Evolutionary conservation across 208 protist species (phyloP), one percentile per base, ranked within the genome.

Genomic region (Leishmania tropica): DNA sequence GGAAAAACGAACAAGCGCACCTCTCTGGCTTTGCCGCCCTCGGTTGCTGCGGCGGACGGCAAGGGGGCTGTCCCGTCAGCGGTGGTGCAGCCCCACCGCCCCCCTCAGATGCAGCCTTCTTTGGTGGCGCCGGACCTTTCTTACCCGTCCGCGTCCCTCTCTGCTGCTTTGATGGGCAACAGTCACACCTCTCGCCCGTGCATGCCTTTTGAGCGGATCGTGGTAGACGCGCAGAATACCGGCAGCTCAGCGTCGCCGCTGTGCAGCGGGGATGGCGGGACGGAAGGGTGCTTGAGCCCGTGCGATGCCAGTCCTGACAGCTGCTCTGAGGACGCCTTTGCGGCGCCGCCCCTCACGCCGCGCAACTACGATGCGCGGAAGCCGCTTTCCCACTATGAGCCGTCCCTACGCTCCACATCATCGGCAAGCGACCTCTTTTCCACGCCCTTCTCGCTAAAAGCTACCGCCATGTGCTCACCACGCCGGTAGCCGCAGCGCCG

Each of bases 341-440:
- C 45, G 0, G 78, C 78, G 0, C 83, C 78, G 3, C 83, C 83
- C 42, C 58, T 74, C 62, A 86, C 83, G 10, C 83, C 83, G 24
- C 83, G 83, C 65, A 81, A 86, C 78, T 82, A 76, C 83, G 75
- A 86, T 54, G 78, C 42, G 24, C 71, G 54, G 1, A 74, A 64
- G 37, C 78, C 62, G 31, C 58, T 70, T 11, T 76, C 83, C 31
- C 75, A 68, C 42, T 82, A 81, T 51, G 78, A 68, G 73, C 51
- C 77, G 0, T 86, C 72, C 24, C 45, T 79, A 4, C 54, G 78
- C 74, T 82, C 74, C 3, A 45, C 83, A 35, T 83, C 83, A 19
- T 82, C 83, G 24, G 64, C 83, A 42, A 80, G 78, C 58, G 60
- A 80, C n/a, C 74, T 82, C 56, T 86, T 80, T 45, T 86, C 78